Evolutionary conservation across 2,329 filamentous ascomycete genomes (phyloP).

Genomic region (Neoarthrinium moseri): DNA sequence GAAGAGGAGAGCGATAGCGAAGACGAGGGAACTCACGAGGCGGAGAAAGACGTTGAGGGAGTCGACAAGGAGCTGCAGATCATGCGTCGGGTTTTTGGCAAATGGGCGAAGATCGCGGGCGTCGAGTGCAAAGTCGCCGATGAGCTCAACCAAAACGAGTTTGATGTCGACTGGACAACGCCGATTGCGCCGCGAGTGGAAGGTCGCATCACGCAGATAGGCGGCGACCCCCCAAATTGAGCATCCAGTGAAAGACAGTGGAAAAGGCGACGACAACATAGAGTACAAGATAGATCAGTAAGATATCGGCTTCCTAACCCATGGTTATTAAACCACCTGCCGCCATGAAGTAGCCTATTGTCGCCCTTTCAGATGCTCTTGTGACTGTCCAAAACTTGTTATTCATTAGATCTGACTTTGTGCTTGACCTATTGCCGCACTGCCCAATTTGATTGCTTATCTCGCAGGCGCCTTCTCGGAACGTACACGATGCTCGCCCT

Average conservation of each 20-base stretch:
- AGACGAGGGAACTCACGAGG: slow-evolving; percentile 19
- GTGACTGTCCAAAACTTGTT: no score
- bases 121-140: slow-evolving; percentile 54
- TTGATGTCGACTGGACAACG: slow-evolving; percentile 72
- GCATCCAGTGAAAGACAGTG: no score
- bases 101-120: slow-evolving; percentile 71
- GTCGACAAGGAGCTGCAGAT: slow-evolving; percentile 59
- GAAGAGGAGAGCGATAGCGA: slow-evolving; percentile 36
- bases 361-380: no score
- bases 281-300: not conserved
- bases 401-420: no score
- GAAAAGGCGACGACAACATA: not conserved
- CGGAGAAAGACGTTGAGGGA: slow-evolving; percentile 37
- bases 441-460: no score
- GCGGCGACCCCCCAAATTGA: slow-evolving; percentile 2
- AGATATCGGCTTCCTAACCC: no score
- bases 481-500: no score
- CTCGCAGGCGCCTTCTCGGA: no score
- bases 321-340: no score
- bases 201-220: slow-evolving; percentile 64
- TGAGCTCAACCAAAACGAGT: slow-evolving; percentile 57
- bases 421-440: no score
- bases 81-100: slow-evolving; percentile 66
- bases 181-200: slow-evolving; percentile 77
- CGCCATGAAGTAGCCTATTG: no score